These are phyloP conservation scores for Glutinoglossum americanum DNA, from an alignment of 495 filamentous ascomycete species.

Conservation along the genomic window DNA sequence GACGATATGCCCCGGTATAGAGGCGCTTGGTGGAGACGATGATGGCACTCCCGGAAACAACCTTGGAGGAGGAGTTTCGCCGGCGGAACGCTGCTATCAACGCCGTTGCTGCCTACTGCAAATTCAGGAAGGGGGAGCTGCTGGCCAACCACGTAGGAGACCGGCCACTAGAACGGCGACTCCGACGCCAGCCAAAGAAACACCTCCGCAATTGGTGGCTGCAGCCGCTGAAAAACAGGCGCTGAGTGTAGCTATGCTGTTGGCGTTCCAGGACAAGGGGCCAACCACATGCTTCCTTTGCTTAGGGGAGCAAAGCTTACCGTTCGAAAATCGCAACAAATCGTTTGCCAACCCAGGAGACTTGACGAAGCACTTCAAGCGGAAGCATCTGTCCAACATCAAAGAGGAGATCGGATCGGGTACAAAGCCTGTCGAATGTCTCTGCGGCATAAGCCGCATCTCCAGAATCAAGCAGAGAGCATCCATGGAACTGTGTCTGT, in stretches of 20 bases:
- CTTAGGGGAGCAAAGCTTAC: constrained; percentile 16
- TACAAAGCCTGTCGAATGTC: constrained; percentile 10
- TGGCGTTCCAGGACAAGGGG: constrained; percentile 13
- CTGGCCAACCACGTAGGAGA: background rate
- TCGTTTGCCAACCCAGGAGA: constrained; percentile 16
- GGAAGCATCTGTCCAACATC: constrained; percentile 16
- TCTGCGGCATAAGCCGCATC: constrained; percentile 12
- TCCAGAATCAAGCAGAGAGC: constrained; percentile 6
- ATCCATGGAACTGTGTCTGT: constrained; percentile 11
- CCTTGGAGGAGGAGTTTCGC: constrained; percentile 17
- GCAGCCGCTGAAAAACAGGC: constrained; percentile 13
- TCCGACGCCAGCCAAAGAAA: background rate
- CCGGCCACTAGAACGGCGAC: background rate
- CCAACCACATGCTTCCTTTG: constrained; percentile 21
- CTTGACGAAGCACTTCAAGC: constrained; percentile 23
- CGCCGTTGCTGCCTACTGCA: constrained; percentile 16
- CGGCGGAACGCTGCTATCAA: constrained; percentile 16
- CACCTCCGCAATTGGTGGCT: constrained; percentile 6
- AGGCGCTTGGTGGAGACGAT: constrained; percentile 16
- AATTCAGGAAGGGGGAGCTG: constrained; percentile 10
- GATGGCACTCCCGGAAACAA: constrained; percentile 11
- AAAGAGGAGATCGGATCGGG: constrained; percentile 1
- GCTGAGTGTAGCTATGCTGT: constrained; percentile 14
- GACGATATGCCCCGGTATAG: constrained; percentile 7
- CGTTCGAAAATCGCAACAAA: constrained; percentile 13